Evolutionary conservation across 2,329 filamentous ascomycete genomes (phyloP).

Genomic region (Elsinoe australis): DNA sequence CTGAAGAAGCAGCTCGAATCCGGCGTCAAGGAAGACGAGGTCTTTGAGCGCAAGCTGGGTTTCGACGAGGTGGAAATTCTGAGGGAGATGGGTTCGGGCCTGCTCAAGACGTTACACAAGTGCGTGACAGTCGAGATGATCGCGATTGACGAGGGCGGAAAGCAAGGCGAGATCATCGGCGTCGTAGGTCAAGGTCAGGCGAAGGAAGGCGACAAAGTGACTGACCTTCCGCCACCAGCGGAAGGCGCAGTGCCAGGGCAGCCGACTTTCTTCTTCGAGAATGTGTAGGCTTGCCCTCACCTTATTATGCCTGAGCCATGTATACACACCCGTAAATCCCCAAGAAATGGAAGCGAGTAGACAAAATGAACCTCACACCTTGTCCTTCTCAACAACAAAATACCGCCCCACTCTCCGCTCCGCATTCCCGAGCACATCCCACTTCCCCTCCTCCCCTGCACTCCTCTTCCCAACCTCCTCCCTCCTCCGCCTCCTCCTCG

Average conservation of each 20-base stretch:
- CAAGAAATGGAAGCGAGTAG: too few relatives aligned
- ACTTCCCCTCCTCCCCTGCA: conserved; percentile 53
- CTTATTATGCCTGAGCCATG: too few relatives aligned
- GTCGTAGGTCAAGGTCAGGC: conserved; percentile 43
- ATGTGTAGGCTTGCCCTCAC: too few relatives aligned
- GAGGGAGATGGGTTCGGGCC: conserved; percentile 65
- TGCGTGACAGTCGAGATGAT: conserved; percentile 66
- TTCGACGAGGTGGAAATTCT: conserved; percentile 80
- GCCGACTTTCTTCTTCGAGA: conserved; percentile 79
- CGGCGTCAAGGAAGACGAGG: conserved; percentile 52
- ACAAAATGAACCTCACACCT: too few relatives aligned
- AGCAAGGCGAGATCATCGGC: conserved; percentile 51
- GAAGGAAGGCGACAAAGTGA: conserved; percentile 50
- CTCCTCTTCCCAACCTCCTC: conserved; percentile 33
- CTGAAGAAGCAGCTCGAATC: conserved; percentile 73
- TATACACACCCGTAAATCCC: not conserved
- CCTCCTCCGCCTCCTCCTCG: conserved; percentile 43
- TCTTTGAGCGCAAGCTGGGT: conserved; percentile 74
- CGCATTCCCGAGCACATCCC: conserved; percentile 63
- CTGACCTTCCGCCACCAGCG: conserved; percentile 52
- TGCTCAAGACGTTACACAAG: conserved; percentile 66
- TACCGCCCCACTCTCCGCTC: conserved; percentile 61
- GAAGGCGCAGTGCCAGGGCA: conserved; percentile 72
- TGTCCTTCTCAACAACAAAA: conserved; percentile 65
- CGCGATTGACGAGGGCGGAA: conserved; percentile 61